Evolutionary conservation across 1,139 yeast genomes (phyloP).

Genomic region (Candida mesenterica): DNA sequence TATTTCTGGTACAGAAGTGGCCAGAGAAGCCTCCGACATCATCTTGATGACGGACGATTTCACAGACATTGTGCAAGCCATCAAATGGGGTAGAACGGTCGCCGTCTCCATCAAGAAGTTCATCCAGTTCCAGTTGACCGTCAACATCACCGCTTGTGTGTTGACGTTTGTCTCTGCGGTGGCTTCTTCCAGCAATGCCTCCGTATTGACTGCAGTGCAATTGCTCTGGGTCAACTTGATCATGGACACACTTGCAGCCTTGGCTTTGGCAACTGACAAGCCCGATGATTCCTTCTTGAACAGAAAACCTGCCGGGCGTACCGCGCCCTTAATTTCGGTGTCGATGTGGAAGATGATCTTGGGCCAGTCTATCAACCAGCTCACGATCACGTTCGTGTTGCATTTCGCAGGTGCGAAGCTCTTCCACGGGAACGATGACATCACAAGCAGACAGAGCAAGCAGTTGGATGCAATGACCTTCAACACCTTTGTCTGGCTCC

Average conservation of each 20-base stretch:
- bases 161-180: conserved; percentile 94
- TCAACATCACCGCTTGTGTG: conserved; percentile 90
- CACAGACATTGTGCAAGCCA: conserved; percentile 93
- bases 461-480: conserved; percentile 83
- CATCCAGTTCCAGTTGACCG: conserved; percentile 94
- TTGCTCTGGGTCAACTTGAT: conserved; percentile 95
- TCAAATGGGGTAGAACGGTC: conserved; percentile 98
- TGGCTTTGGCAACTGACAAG: conserved; percentile 96
- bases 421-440: conserved; percentile 46
- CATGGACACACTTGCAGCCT: conserved; percentile 97
- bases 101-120: conserved; percentile 92
- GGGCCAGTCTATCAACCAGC: conserved; percentile 80
- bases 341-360: conserved; percentile 99
- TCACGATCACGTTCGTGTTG: conserved; percentile 70
- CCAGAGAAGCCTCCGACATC: conserved; percentile 93
- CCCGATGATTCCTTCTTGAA: conserved; percentile 81
- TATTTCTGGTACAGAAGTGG: conserved; percentile 90
- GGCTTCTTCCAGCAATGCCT: conserved; percentile 69
- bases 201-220: conserved; percentile 96
- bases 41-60: conserved; percentile 95
- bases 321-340: conserved; percentile 74
- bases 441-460: conserved; percentile 47
- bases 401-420: conserved; percentile 74
- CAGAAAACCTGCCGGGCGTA: conserved; percentile 82
- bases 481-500: conserved; percentile 97